Evolutionary conservation across 129 eudicot genomes (phyloP), one percentile per base, ranked within the genome.

Genomic region (Ambrosia artemisiifolia): DNA sequence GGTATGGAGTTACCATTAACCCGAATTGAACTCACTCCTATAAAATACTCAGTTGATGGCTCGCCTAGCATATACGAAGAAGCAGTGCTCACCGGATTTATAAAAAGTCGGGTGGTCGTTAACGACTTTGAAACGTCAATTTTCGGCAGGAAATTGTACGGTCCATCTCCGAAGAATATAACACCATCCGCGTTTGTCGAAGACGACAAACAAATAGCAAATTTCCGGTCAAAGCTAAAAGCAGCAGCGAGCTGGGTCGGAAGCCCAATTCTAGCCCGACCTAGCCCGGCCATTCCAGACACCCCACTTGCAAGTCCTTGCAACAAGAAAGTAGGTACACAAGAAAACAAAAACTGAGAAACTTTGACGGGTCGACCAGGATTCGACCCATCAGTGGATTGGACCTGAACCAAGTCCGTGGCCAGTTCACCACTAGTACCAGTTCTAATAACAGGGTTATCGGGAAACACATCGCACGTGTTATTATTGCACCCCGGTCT

Each of bases 401-500:
- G 75, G 9, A 86, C 55, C 30, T 83, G 80, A 38, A 85, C 77
- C n/a, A 74, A 73, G 56, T 84, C 92, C 49, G 75, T 59, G 0
- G 85, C 88, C 14, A 84, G 65, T 78, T 87, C 92, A 2, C 88
- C 88, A 17, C 76, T 6, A 0, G 87, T 79, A 19, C 72, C 72
- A 0, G 84, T 78, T 36, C 81, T 55, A 32, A 16, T 83, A 46
- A 88, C 18, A 11, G 89, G 83, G 40, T 79, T 85, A 14, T 77
- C 79, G 5, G 91, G 85, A 8, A 36, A 60, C 64, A 71, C 76
- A 9, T 77, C 72, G 57, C 92, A 86, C 4, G 85, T 79, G 83
- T 89, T 75, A 71, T 77, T 79, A 72, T 89, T 83, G 67, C 92
- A 89, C 0, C 92, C 90, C 0, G 96, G 96, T 53, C 80, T 73